Percentiles rank a stretch among this genome's conserved stretches.
These are phyloP conservation scores for Cantharellus anzutake DNA, from an alignment of 768 basidiomycete genomes.

Conservation along the genomic window DNA sequence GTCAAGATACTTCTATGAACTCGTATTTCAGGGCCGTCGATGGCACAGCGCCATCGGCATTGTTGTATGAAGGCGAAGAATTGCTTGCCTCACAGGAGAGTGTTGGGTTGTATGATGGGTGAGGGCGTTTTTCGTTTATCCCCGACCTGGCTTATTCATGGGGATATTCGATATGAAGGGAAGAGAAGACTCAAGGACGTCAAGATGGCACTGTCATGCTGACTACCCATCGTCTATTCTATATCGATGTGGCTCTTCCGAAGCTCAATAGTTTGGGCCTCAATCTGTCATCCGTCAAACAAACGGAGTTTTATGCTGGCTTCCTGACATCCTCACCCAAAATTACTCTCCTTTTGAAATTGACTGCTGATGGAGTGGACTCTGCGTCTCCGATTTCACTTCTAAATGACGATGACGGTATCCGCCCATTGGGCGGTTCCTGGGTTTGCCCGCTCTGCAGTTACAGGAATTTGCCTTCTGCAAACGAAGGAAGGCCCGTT, in stretches of 20 bases:
- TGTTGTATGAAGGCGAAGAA: conserved; percentile 68
- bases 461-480: conserved; percentile 55
- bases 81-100: conserved; percentile 50
- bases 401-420: conserved; percentile 9
- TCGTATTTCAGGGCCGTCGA: conserved; percentile 24
- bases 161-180: conserved; percentile 27
- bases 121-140: background rate
- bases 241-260: conserved; percentile 37
- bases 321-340: conserved; percentile 82
- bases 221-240: conserved; percentile 75
- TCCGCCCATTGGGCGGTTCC: conserved; percentile 20
- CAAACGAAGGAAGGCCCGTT: conserved; percentile 15
- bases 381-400: background rate
- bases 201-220: conserved; percentile 54
- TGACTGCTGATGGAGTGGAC: background rate
- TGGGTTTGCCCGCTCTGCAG: conserved; percentile 89
- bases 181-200: conserved; percentile 64
- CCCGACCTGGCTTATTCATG: conserved; percentile 4
- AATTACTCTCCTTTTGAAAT: conserved; percentile 48
- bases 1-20: background rate
- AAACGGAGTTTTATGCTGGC: conserved; percentile 79
- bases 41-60: conserved; percentile 58
- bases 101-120: conserved; percentile 91
- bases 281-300: conserved; percentile 40
- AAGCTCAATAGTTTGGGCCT: conserved; percentile 42